Base-by-base conservation (phyloP, 2,329 filamentous ascomycete species). In the Pestalotiopsis sp. region DNA sequence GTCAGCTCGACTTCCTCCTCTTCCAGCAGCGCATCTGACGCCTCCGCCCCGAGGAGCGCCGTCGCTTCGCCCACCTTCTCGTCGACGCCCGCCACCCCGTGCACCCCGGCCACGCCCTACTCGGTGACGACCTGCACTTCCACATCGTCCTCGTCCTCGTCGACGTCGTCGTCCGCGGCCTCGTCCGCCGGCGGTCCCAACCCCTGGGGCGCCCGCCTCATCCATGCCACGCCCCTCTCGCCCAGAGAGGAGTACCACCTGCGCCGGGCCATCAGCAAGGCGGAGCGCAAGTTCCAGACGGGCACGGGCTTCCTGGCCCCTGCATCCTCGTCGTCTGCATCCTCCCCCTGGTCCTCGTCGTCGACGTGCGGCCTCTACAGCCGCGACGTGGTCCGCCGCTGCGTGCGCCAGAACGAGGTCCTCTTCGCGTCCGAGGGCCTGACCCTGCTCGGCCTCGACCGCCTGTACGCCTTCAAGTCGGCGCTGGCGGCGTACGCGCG, bases 401-500 rank as follows among this genome's bases (percentile, higher is more conserved):
- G 88, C 36, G 80, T 90, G 31, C 74, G 79, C 55, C 90, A 92
- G 72, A 88, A 90, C 74, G 87, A 90, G 68, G 78, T 88, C 27
- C 81, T 92, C 66, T 91, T 90, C 81, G 84, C 85, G 2, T 84
- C 87, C 2, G 85, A 87, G 31, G 88, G 88, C 20, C 81, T 92
- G 12, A 89, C 85, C 0, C 79, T 92, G 7, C 76, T 91, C 14
- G 84, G 88, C 0, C 82, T 91, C 12, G 90, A 92, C 76, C 84
- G 88, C 64, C 77, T 91, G 60, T 92, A 91, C 79, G 89, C 87
- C 57, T 88, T 92, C 80, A 91, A 91, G 76, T 82, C 83, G 61
- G 87, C 88, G 1, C 82, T 92, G 12, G 83, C 86, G 20, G 84
- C 84, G 71, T 91, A 91, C 76, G 83, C 86, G 4, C 82, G 81